phyloP scores from a whole-genome alignment of 23 red algal species.

The Chondrus crispus region DNA sequence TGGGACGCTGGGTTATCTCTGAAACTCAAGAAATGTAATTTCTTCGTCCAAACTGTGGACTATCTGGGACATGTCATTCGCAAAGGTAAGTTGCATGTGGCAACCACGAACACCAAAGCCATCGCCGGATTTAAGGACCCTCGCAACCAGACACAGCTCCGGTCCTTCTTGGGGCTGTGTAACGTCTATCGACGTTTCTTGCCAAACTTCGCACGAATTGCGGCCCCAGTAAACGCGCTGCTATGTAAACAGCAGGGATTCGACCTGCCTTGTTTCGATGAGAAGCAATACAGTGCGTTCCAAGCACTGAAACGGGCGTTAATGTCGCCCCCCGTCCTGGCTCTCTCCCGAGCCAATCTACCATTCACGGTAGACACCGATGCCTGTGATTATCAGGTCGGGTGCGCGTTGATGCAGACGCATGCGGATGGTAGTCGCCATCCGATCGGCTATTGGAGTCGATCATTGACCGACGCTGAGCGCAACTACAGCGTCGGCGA shows the following conservation, averaged over 20 bases:
- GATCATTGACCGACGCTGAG: not conserved
- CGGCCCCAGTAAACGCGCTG: not conserved
- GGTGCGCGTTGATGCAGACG: not conserved
- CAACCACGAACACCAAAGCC: not conserved
- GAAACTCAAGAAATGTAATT: not conserved
- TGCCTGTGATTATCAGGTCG: not conserved
- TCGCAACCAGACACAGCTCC: not conserved
- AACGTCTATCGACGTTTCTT: slow-evolving; percentile 1
- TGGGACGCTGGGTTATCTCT: not conserved
- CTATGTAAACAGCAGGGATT: not conserved
- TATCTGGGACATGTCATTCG: slow-evolving; percentile 4
- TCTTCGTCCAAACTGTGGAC: not conserved
- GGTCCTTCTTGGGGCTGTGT: not conserved
- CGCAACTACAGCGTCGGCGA: not conserved
- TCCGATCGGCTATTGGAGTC: slow-evolving; percentile 6
- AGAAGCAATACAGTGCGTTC: not conserved
- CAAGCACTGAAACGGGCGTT: not conserved
- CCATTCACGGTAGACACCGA: not conserved
- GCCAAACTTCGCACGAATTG: not conserved
- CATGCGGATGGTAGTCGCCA: not conserved
- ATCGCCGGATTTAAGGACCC: not conserved
- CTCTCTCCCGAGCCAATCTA: not conserved
- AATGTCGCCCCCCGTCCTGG: not conserved
- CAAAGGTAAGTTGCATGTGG: not conserved
- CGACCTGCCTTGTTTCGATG: not conserved